Percentiles rank a stretch among this genome's conserved stretches.
These are phyloP conservation scores for Xylaria venustula DNA, from an alignment of 495 filamentous ascomycete genomes.

Conservation along the genomic window DNA sequence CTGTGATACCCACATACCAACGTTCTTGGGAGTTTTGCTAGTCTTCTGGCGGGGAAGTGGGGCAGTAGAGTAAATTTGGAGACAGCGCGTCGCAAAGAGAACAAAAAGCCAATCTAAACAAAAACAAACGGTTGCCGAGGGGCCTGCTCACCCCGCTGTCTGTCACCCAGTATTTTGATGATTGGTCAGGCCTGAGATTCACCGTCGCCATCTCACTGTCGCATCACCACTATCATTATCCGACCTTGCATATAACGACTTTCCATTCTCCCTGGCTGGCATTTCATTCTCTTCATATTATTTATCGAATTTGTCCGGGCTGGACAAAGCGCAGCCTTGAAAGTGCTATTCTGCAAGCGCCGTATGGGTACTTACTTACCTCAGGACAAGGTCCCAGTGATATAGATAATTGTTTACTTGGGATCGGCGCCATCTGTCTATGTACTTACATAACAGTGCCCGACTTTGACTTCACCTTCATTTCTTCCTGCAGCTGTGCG, in stretches of 20 bases:
- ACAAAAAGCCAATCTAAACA: conserved; percentile 22
- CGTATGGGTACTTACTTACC: not conserved
- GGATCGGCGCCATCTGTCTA: not conserved
- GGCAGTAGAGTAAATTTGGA: not conserved
- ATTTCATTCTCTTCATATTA: no score
- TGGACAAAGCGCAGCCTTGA: no score
- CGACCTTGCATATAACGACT: not conserved
- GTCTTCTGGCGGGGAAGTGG: conserved; percentile 3
- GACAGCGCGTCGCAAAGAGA: conserved; percentile 9
- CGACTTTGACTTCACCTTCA: no score
- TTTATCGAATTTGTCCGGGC: no score
- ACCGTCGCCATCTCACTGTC: no score
- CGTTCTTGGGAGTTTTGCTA: not conserved
- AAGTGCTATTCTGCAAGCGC: not conserved
- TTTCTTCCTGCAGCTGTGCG: no score
- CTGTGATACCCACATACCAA: not conserved
- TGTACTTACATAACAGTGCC: no score
- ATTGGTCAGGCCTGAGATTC: no score
- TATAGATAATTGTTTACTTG: not conserved
- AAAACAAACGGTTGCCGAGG: conserved; percentile 47
- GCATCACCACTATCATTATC: not conserved
- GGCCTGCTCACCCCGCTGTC: conserved; percentile 12
- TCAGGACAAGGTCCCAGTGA: not conserved
- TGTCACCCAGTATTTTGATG: no score
- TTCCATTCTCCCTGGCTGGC: conserved; percentile 3